phyloP scores from a whole-genome alignment of 345 rosid species.

The Euphorbia lathyris region DNA sequence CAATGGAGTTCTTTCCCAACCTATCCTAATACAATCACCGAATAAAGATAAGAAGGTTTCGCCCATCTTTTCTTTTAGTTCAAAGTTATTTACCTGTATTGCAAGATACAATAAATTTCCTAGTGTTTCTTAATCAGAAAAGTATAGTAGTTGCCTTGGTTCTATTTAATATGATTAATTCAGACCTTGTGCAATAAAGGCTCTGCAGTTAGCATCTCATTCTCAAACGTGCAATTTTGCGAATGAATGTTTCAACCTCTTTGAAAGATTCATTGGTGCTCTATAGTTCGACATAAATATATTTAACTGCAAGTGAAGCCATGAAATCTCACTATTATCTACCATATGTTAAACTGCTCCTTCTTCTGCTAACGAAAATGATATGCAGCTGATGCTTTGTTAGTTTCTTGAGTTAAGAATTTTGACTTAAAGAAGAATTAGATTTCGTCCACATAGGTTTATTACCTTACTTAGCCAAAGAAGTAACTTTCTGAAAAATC shows the following conservation, averaged over 20 bases:
- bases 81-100: background rate
- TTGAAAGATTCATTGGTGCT: background rate
- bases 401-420: background rate
- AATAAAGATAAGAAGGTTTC: constrained; percentile 44
- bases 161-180: background rate
- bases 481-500: background rate
- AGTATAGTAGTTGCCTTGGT: background rate
- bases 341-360: no score
- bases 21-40: constrained; percentile 53
- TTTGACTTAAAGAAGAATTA: background rate
- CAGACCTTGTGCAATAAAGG: background rate
- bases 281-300: background rate
- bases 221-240: background rate
- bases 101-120: background rate
- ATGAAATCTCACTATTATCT: background rate
- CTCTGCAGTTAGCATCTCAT: background rate
- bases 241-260: background rate
- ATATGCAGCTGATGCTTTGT: background rate
- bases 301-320: background rate
- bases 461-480: background rate
- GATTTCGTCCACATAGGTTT: background rate
- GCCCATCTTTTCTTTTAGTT: background rate
- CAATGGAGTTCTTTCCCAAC: constrained; percentile 50
- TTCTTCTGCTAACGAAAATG: background rate
- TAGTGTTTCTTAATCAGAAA: background rate